Percentiles rank a stretch among this genome's conserved stretches.
These are phyloP conservation scores for Emydomyces testavorans DNA, from an alignment of 2,329 filamentous ascomycete species.

Conservation along the genomic window DNA sequence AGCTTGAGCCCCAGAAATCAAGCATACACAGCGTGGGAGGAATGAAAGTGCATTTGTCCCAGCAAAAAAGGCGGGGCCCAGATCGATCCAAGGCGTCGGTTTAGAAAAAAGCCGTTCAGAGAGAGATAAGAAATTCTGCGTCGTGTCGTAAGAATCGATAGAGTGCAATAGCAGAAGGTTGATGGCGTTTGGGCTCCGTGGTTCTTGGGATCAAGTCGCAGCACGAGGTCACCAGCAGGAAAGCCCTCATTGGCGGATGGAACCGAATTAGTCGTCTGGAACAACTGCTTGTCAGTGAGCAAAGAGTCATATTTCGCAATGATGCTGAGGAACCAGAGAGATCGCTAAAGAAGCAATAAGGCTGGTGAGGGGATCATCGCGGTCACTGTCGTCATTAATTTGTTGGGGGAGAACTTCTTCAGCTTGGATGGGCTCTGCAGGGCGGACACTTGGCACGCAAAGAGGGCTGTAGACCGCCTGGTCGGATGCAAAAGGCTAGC, in stretches of 20 bases:
- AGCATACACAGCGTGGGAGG: background rate
- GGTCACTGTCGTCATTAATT: background rate
- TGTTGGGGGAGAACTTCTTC: background rate
- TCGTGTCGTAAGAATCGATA: background rate
- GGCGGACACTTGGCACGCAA: constrained; percentile 1
- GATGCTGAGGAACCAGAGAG: too few species aligned
- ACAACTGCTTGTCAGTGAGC: too few species aligned
- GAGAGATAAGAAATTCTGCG: background rate
- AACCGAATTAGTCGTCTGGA: too few species aligned
- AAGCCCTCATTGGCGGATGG: background rate
- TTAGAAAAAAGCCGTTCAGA: background rate
- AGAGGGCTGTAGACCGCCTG: background rate
- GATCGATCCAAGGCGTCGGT: constrained; percentile 1
- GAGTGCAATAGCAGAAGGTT: background rate
- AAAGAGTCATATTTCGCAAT: too few species aligned
- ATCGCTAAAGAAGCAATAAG: background rate
- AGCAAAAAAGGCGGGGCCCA: background rate
- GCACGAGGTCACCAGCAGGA: background rate
- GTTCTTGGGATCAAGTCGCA: background rate
- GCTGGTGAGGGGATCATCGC: background rate
- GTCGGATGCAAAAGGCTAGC: too few species aligned
- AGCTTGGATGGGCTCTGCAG: background rate
- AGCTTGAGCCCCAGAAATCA: background rate
- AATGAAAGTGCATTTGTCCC: background rate
- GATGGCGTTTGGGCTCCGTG: constrained; percentile 3